Evolutionary conservation across 2,329 filamentous ascomycete genomes (phyloP), one percentile per base, ranked within the genome.

Genomic region (Colletotrichum sp.): DNA sequence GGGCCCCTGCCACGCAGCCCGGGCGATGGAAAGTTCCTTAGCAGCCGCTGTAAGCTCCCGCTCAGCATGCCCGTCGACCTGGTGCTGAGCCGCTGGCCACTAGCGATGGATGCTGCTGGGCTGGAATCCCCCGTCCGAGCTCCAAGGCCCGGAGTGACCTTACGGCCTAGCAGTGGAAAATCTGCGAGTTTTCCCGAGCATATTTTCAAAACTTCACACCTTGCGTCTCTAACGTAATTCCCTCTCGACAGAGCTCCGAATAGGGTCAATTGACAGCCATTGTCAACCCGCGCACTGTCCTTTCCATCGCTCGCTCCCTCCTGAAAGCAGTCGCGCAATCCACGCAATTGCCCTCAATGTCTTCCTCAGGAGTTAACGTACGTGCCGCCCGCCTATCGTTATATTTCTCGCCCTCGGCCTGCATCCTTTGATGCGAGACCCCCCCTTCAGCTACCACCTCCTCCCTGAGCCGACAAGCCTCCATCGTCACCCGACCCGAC

Each of bases 281-380:
- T 83, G 82, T 83, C 85, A 80, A 82, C 81, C 81, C 79, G 77
- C 80, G 77, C 77, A 83, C 80, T 80, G 80, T 81, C 83, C 81
- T 79, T 80, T 80, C 82, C 79, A 81, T 81, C 80, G 79, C 81
- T 81, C 82, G 81, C 82, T 82, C 81, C 80, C 81, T 81, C 82
- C 81, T 81, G 79, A 79, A 83, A 83, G 80, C 81, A 81, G 80
- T 84, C 83, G 85, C 85, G 84, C 85, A 83, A 84, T 85, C 85
- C 84, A 87, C 82, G 84, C 83, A 82, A 80, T 81, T 80, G 81
- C 84, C 80, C 82, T 81, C 86, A 88, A 93, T 93, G 92, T 90
- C 92, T 87, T 89, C 91, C 80, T 92, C 93, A 85, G 92, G 92
- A 89, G 91, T 93, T 85, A 94, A 94, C 86, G 92, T 94, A 88